Percentiles rank a stretch among this genome's conserved stretches.
phyloP scores from a whole-genome alignment of 345 rosid genomes.

The Theobroma cacao region DNA sequence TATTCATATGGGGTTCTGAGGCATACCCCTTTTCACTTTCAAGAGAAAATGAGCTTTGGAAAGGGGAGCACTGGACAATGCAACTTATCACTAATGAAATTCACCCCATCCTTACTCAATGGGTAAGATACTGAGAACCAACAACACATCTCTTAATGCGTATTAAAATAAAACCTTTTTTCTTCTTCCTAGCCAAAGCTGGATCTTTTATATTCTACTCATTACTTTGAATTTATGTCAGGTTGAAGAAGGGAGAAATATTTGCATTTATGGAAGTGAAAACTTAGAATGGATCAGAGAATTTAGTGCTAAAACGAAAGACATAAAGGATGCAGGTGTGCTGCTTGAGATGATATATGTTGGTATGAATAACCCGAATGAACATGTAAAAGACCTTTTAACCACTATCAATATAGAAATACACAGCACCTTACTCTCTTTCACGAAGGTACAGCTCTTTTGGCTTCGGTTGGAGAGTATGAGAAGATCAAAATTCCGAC shows the following conservation, averaged over 20 bases:
- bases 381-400: constrained; percentile 22
- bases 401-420: constrained; percentile 33
- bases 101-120: constrained; percentile 42
- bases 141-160: not conserved
- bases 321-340: constrained; percentile 35
- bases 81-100: constrained; percentile 48
- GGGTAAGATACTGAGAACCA: constrained; percentile 39
- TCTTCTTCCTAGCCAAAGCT: constrained; percentile 30
- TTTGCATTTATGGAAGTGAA: constrained; percentile 64
- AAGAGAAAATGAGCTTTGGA: constrained; percentile 70
- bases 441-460: constrained; percentile 49
- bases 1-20: constrained; percentile 64
- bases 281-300: constrained; percentile 50
- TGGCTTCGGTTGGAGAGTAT: constrained; percentile 68
- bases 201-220: not conserved
- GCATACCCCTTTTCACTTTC: constrained; percentile 72
- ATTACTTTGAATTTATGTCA: constrained; percentile 26
- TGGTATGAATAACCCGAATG: constrained; percentile 35
- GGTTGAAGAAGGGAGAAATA: constrained; percentile 56
- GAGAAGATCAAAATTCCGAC: constrained; percentile 45
- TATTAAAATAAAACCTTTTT: constrained; percentile 16
- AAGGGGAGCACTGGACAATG: constrained; percentile 51
- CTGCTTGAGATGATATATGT: constrained; percentile 55
- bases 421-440: constrained; percentile 31
- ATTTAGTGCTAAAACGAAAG: constrained; percentile 33